These are phyloP conservation scores for Pichia inconspicua DNA, from an alignment of 1,139 yeast genomes.

Conservation along the genomic window DNA sequence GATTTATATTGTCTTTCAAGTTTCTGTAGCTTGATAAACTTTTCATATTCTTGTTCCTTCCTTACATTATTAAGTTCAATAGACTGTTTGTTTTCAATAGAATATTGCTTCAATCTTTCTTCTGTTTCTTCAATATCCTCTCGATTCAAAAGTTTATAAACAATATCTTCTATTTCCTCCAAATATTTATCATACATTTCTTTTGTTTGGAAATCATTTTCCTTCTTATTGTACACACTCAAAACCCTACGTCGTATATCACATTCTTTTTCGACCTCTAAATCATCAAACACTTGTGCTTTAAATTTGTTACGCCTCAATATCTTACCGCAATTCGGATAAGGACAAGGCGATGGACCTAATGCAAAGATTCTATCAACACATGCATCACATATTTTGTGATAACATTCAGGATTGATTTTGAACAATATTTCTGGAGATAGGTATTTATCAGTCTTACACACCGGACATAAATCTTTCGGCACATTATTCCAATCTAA, in stretches of 20 bases:
- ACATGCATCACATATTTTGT: constrained; percentile 93
- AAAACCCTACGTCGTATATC: constrained; percentile 78
- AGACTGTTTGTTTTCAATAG: constrained; percentile 64
- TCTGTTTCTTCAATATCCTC: constrained; percentile 70
- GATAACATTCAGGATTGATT: constrained; percentile 95
- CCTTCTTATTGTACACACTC: constrained; percentile 71
- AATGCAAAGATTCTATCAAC: constrained; percentile 87
- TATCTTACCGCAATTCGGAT: constrained; percentile 82
- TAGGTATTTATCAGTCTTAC: constrained; percentile 89
- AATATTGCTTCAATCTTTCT: constrained; percentile 59
- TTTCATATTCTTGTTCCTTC: constrained; percentile 57
- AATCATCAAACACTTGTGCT: constrained; percentile 85
- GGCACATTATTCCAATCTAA: constrained; percentile 30
- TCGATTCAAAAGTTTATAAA: constrained; percentile 67
- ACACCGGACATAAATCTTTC: constrained; percentile 92
- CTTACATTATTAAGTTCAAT: constrained; percentile 70
- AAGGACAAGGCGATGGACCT: constrained; percentile 97
- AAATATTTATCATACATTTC: constrained; percentile 66
- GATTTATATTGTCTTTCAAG: constrained; percentile 63
- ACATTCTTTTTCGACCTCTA: constrained; percentile 81
- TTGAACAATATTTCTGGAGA: constrained; percentile 91
- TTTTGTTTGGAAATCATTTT: constrained; percentile 58
- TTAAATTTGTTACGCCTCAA: constrained; percentile 84
- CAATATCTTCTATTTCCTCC: constrained; percentile 75
- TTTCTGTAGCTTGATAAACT: constrained; percentile 52